phyloP scores from a whole-genome alignment of 108 stramenopile species.

The Nitzschia sp. region DNA sequence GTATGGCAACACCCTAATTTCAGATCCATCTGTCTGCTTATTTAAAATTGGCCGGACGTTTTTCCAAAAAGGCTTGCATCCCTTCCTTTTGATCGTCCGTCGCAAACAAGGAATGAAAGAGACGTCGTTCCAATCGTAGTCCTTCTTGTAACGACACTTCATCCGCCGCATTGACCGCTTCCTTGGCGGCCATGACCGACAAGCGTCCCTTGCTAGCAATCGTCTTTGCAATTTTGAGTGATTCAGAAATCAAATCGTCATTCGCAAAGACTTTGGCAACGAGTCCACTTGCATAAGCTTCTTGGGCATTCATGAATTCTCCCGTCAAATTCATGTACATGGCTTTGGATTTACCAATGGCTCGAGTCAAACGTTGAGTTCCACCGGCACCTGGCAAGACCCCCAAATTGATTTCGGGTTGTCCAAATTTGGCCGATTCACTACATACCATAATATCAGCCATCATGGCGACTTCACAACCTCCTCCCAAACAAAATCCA shows the following conservation, averaged over 20 bases:
- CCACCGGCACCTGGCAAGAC: conserved; percentile 97
- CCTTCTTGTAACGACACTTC: conserved; percentile 94
- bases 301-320: conserved; percentile 87
- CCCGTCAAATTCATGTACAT: conserved; percentile 98
- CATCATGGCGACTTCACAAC: conserved; percentile 99
- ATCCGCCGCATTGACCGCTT: conserved; percentile 96
- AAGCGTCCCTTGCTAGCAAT: conserved; percentile 93
- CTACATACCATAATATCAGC: conserved; percentile 88
- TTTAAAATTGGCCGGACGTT: conserved; percentile 81
- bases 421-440: conserved; percentile 81
- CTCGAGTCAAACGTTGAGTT: conserved; percentile 94
- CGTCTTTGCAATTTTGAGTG: conserved; percentile 84
- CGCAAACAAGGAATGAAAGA: conserved; percentile 97
- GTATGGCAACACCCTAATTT: too few species aligned
- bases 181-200: conserved; percentile 88
- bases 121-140: conserved; percentile 91
- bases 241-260: conserved; percentile 81
- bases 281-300: conserved; percentile 87
- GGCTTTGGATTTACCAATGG: conserved; percentile 97
- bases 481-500: conserved; percentile 97
- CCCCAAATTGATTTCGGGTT: conserved; percentile 98
- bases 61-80: conserved; percentile 94
- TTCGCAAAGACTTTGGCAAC: conserved; percentile 89
- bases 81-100: conserved; percentile 98
- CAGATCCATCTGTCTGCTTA: too few species aligned